These are phyloP conservation scores for Quercus engelmannii DNA, from an alignment of 306 rosid species.

Conservation along the genomic window DNA sequence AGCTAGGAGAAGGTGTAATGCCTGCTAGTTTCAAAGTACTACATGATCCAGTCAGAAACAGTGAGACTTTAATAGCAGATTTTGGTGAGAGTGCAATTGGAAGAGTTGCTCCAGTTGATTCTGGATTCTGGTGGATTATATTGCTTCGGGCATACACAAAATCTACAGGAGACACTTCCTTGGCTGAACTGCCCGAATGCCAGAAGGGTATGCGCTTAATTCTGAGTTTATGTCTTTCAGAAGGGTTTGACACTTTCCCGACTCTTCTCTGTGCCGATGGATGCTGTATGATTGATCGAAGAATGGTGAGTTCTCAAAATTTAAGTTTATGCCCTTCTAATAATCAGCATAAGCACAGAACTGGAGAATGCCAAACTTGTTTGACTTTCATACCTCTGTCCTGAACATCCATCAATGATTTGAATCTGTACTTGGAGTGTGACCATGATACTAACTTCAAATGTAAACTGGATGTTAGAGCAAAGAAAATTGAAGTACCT, in stretches of 20 bases:
- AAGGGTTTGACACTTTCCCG: slow-evolving; percentile 94
- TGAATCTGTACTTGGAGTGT: neutral
- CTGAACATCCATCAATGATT: neutral
- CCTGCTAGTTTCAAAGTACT: slow-evolving; percentile 95
- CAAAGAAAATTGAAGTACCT: neutral
- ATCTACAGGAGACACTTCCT: slow-evolving; percentile 78
- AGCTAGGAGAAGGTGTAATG: slow-evolving; percentile 94
- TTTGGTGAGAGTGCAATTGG: slow-evolving; percentile 98
- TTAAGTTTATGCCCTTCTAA: slow-evolving; percentile 1
- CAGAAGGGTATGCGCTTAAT: slow-evolving; percentile 96
- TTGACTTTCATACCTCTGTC: neutral
- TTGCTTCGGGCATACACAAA: slow-evolving; percentile 90
- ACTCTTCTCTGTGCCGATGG: slow-evolving; percentile 95
- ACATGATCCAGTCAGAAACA: slow-evolving; percentile 69
- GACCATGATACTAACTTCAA: neutral
- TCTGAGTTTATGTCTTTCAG: slow-evolving; percentile 81
- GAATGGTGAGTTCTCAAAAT: slow-evolving; percentile 68
- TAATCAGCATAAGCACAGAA: neutral
- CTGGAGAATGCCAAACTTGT: neutral
- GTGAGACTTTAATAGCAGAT: slow-evolving; percentile 77
- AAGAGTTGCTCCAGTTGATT: slow-evolving; percentile 97
- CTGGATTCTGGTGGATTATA: slow-evolving; percentile 99
- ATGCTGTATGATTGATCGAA: slow-evolving; percentile 95
- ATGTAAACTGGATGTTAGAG: neutral
- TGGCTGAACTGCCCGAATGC: slow-evolving; percentile 86